Base-by-base conservation (phyloP, 306 rosid species). In the Prunus armeniaca region DNA sequence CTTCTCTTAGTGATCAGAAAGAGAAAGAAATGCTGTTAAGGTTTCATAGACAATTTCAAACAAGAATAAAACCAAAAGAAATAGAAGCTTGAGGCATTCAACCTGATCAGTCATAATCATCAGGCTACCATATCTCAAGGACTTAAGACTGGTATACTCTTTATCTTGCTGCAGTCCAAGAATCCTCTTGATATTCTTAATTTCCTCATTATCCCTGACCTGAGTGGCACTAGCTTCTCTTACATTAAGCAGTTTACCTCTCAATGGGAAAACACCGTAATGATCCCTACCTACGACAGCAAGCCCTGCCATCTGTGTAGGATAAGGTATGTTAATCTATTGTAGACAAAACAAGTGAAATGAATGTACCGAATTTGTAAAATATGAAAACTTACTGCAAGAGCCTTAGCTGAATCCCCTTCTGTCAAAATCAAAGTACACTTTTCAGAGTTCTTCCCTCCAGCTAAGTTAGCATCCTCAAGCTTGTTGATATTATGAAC, bases 41-140 rank as follows among this genome's bases (percentile, higher is more conserved):
- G 18, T 62, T 24, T 5, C 34, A 71, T 4, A 18, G 13, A 20
- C 17, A 45, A 70, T 11, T 65, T 34, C 54, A 56, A 30, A 22
- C 7, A 6, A 32, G 49, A 41, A 41, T 3, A 55, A 32, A 68
- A 18, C 46, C n/a, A 77, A 61, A 74, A 14, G 17, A 61, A 50
- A 38, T 9, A 25, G 10, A 68, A 57, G 38, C 38, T 55, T 2
- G 30, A 66, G 55, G 24, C 52, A 78, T 78, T 78, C 51, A 43
- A 92, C 98, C 97, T 94, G 98, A 90, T 94, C 98, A n/a, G 98
- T 90, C 98, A 94, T 94, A 30, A 94, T 94, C 98, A 94, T 94
- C 80, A 94, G 79, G 77, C 92, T 97, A 19, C 98, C 98, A 63
- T 94, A 94, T 94, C 98, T 92, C 78, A 95, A 69, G 63, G 98